phyloP scores from a whole-genome alignment of 83 land plant genomes.

The Diphasiastrum complanatum region DNA sequence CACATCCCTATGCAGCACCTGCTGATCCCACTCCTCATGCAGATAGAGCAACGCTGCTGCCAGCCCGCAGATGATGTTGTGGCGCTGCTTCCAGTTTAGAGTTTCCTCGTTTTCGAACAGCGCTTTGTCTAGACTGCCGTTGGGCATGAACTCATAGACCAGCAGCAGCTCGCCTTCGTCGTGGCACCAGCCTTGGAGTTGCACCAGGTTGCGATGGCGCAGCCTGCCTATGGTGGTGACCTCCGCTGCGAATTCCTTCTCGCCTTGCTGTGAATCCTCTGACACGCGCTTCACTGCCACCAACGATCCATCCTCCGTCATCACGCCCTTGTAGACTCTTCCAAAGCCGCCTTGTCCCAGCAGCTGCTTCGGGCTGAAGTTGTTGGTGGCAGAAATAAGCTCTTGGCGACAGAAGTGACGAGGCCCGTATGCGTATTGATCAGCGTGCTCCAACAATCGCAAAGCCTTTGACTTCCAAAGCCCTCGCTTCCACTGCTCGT shows the following conservation, averaged over 20 bases:
- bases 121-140: slow-evolving; percentile 41
- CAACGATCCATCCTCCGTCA: slow-evolving; percentile 3
- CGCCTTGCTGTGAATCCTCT: slow-evolving; percentile 30
- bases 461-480: not conserved
- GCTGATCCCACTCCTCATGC: slow-evolving; percentile 35
- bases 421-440: not conserved
- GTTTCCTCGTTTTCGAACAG: slow-evolving; percentile 11
- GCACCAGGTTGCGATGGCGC: slow-evolving; percentile 38
- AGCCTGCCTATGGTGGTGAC: slow-evolving; percentile 30
- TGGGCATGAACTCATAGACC: slow-evolving; percentile 45
- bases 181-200: slow-evolving; percentile 36
- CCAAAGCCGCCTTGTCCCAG: slow-evolving; percentile 22
- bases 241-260: slow-evolving; percentile 35
- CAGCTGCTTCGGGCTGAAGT: not conserved
- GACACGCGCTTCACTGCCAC: slow-evolving; percentile 42
- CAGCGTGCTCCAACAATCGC: not conserved
- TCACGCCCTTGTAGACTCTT: slow-evolving; percentile 36
- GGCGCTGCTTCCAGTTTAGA: slow-evolving; percentile 6
- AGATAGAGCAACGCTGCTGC: slow-evolving; percentile 46
- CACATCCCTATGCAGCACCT: slow-evolving; percentile 50
- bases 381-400: slow-evolving; percentile 6
- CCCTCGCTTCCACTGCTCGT: not conserved
- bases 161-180: slow-evolving; percentile 26
- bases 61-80: slow-evolving; percentile 34
- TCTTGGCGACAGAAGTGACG: slow-evolving; percentile 8